A percentile compares a stretch with the other conserved stretches of the same genome.
Conservation (phyloP, 2,329 filamentous ascomycete species). For the Lachnellula occidentalis region DNA sequence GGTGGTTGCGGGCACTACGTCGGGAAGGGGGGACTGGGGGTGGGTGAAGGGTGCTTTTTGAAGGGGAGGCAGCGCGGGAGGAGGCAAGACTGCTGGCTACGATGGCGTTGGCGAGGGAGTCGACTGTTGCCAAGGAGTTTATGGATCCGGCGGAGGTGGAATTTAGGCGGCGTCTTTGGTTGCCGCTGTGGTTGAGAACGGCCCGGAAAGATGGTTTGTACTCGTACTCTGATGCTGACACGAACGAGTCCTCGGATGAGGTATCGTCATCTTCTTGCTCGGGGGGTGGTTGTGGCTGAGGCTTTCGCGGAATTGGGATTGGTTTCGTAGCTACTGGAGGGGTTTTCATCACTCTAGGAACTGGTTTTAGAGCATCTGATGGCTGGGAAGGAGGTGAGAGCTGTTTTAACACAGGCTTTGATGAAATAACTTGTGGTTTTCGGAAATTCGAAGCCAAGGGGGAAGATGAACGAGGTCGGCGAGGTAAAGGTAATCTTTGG, state of each 20-base stretch:
- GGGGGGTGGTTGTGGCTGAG: neutral
- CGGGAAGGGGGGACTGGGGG: constrained; percentile 30
- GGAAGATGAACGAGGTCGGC: constrained; percentile 3
- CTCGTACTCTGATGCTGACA: constrained; percentile 28
- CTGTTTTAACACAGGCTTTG: constrained; percentile 3
- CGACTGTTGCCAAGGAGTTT: constrained; percentile 43
- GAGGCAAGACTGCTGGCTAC: constrained; percentile 70
- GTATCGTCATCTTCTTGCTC: constrained; percentile 17
- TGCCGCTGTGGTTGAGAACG: constrained; percentile 15
- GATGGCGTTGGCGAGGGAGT: constrained; percentile 67
- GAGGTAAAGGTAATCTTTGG: constrained; percentile 6
- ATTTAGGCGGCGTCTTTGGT: constrained; percentile 14
- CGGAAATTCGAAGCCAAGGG: constrained; percentile 1
- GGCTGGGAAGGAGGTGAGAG: constrained; percentile 1
- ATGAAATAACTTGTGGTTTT: constrained; percentile 13
- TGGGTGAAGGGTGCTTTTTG: constrained; percentile 11
- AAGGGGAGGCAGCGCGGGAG: constrained; percentile 43
- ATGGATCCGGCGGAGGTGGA: constrained; percentile 13
- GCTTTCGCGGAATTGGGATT: constrained; percentile 16
- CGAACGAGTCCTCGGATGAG: constrained; percentile 31
- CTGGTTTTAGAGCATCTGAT: constrained; percentile 5
- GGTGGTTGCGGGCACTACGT: constrained; percentile 30
- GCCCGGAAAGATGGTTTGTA: constrained; percentile 23
- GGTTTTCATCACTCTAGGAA: constrained; percentile 9
- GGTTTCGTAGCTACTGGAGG: constrained; percentile 13